Evolutionary conservation across 148 eudicot species (phyloP), one percentile per base, ranked within the genome.

Genomic region (Bassia scoparia): DNA sequence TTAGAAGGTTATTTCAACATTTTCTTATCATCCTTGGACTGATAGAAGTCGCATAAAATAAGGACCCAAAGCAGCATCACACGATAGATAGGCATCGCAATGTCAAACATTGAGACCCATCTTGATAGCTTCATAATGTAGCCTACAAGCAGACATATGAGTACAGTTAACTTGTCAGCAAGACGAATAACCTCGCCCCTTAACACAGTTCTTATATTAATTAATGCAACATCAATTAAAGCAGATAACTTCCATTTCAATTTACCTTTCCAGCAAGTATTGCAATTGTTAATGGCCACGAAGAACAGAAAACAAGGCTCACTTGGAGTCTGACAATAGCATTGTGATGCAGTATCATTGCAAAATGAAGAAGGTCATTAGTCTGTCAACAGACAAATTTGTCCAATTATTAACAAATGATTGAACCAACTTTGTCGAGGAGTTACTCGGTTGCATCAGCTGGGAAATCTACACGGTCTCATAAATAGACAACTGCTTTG

Each of bases 41-140:
- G 74, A 79, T 72, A 86, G 82, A 56, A 43, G 9, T 54, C 78
- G 73, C 46, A 89, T 73, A 87, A 89, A 80, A 64, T 84, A 83
- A 37, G 75, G 78, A 44, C 90, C 92, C 68, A 88, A 79, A 68
- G 92, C 90, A 63, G 89, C 89, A 69, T 62, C 77, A 74, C 97
- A 89, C 15, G 83, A 80, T 74, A 84, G 78, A 81, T 41, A 90
- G 97, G 72, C 97, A 92, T 71, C 83, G 74, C 79, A 89, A 60
- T 76, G 75, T 79, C 78, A 92, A 85, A 80, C 92, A 88, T 68
- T 83, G 88, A 71, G 90, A 89, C 1, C 90, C 92, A 50, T 77
- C 88, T 81, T 71, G 62, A 88, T 83, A 41, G 92, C 80, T 31
- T 83, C 78, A 68, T 81, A 49, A 89, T 82, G 78, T 89, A 89